These are phyloP conservation scores for Fusarium sp. DNA, from an alignment of 2,329 filamentous ascomycete genomes.

Conservation along the genomic window DNA sequence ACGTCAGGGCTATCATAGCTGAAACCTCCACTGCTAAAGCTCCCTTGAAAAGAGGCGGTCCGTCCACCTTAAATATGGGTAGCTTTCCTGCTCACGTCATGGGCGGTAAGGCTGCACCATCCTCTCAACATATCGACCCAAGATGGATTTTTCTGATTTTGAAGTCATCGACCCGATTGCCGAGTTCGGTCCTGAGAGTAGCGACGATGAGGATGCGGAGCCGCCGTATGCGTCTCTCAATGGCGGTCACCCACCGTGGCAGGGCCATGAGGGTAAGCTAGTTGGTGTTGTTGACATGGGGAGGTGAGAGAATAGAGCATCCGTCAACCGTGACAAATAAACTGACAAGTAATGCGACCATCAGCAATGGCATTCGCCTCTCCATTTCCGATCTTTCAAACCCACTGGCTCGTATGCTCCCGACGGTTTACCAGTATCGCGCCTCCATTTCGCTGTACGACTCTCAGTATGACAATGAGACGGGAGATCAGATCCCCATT, in stretches of 20 bases:
- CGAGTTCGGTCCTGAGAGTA: conserved; percentile 37
- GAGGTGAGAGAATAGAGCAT: conserved; percentile 43
- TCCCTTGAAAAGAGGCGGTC: neutral
- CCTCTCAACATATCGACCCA: neutral
- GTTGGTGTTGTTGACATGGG: conserved; percentile 57
- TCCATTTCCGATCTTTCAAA: conserved; percentile 65
- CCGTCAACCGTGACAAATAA: neutral
- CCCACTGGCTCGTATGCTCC: conserved; percentile 71
- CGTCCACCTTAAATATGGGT: conserved; percentile 28
- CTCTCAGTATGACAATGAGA: conserved; percentile 50
- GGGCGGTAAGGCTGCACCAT: neutral
- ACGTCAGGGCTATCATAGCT: conserved; percentile 24
- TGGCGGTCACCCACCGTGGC: conserved; percentile 49
- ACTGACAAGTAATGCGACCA: conserved; percentile 14
- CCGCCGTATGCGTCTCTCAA: conserved; percentile 6
- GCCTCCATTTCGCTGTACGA: conserved; percentile 53
- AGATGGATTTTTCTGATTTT: conserved; percentile 47
- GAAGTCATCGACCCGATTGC: conserved; percentile 44
- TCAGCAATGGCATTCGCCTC: conserved; percentile 78
- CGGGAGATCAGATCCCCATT: conserved; percentile 51
- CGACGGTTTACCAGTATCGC: conserved; percentile 56
- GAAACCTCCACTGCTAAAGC: conserved; percentile 16
- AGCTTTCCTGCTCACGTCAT: conserved; percentile 23
- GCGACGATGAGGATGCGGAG: conserved; percentile 29
- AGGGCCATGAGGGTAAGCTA: conserved; percentile 49